Percentiles rank a stretch among this genome's conserved stretches.
Conservation (phyloP, 805 yeast genomes). For the baker's yeast (Saccharomyces cerevisiae) region DNA sequence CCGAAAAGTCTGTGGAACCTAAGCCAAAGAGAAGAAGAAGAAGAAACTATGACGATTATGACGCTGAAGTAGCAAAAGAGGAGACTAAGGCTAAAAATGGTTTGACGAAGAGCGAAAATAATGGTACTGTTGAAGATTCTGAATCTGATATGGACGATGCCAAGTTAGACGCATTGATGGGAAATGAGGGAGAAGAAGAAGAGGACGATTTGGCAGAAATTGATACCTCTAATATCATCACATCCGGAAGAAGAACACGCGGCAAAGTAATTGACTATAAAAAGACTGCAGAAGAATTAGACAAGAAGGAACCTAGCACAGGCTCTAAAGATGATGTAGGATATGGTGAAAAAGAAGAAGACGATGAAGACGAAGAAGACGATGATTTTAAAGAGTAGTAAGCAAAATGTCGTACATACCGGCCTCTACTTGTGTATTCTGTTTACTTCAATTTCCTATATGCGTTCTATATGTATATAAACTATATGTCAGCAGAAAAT, state of each 20-base stretch:
- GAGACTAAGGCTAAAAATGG: conserved; percentile 34
- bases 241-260: conserved; percentile 82
- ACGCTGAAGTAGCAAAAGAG: conserved; percentile 53
- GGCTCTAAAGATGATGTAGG: conserved; percentile 38
- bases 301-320: conserved; percentile 28
- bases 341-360: conserved; percentile 36
- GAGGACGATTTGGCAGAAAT: conserved; percentile 77
- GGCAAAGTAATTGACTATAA: conserved; percentile 81
- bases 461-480: not conserved
- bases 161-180: conserved; percentile 38
- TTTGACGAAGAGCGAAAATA: conserved; percentile 29
- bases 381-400: conserved; percentile 18
- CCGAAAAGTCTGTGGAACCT: conserved; percentile 2
- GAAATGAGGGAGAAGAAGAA: conserved; percentile 57
- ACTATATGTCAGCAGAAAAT: not conserved
- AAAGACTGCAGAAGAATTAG: conserved; percentile 68
- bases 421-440: not conserved
- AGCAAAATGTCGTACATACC: not conserved
- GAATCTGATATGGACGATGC: conserved; percentile 48
- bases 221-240: conserved; percentile 73
- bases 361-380: conserved; percentile 18
- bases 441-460: not conserved
- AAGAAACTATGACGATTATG: conserved; percentile 53
- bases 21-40: conserved; percentile 26
- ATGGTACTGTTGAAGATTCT: conserved; percentile 32